Evolutionary conservation across 768 basidiomycete genomes (phyloP).

Genomic region (Termitomyces eurrhizus): DNA sequence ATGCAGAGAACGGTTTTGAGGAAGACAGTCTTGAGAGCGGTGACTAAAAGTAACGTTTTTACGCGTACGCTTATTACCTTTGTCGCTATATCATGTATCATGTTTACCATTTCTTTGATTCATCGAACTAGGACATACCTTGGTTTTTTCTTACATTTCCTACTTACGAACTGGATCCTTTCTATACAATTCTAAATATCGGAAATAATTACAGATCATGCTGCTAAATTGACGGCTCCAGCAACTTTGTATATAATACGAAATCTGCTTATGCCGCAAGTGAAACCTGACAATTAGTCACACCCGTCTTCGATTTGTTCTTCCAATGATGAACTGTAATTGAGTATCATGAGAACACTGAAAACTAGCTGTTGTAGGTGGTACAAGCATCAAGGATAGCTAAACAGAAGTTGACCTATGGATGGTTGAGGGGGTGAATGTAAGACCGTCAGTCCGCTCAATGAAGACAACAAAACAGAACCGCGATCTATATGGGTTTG

Average conservation of each 20-base stretch:
- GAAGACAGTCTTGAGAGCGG: background rate
- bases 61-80: background rate
- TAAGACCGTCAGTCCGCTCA: too few relatives aligned
- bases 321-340: background rate
- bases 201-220: background rate
- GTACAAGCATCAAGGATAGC: background rate
- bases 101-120: background rate
- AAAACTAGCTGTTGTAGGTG: too few relatives aligned
- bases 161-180: too few relatives aligned
- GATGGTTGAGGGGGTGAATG: background rate
- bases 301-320: background rate
- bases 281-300: background rate
- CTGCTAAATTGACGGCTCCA: background rate
- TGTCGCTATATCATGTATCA: background rate
- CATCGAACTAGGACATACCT: background rate
- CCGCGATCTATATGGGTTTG: too few relatives aligned
- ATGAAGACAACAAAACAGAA: too few relatives aligned
- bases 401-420: background rate
- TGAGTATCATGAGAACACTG: background rate
- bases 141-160: background rate
- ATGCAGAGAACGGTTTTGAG: background rate
- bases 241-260: background rate
- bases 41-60: background rate
- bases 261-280: background rate
- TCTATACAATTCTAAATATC: background rate